Evolutionary conservation across 2,329 filamentous ascomycete genomes (phyloP), one percentile per base, ranked within the genome.

Genomic region (Colletotrichum sp.): DNA sequence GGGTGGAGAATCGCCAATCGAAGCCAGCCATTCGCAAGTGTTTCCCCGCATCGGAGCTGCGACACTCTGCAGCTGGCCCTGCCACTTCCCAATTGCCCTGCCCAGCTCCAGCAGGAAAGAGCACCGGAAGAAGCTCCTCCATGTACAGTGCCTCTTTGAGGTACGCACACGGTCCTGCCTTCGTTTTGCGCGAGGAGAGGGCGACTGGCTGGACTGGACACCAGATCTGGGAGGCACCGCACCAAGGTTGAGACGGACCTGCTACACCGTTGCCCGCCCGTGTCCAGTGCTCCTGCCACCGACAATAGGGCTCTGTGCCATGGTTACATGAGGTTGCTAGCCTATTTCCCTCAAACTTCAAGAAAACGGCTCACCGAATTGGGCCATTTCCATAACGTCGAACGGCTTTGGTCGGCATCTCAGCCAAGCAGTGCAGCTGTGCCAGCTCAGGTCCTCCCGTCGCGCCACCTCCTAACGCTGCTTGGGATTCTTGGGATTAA

Each of bases 41-140:
- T 43, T 71, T 75, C 73, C 73, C 73, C 70, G 70, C 73, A 76
- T 73, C 58, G 43, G 43, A 58, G 34, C 58, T 73, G 64, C 70
- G 48, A 26, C 71, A 73, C 43, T 10, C 18, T 65, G 58, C 66
- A 61, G 55, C 30, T 70, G 30, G 71, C 61, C 72, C 71, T 74
- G 48, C 43, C 36, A 61, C 60, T 28, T 65, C 6, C 43, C 36
- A 13, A 26, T 26, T 34, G 21, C 30, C 48, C 28, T 13, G 28
- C 65, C 24, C 67, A 56, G 56, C 16, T 38, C 26, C n/a, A 65
- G 68, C 67, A 34, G 48, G 60, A 58, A 70, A 34, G 24, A 34
- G 67, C 28, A 48, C 15, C 34, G 38, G n/a, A 66, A 24, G 62
- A 21, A 71, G 34, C 48, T 61, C 24, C 48, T 60, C n/a, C 56